These are phyloP conservation scores for Aspergillus luchuensis DNA, from an alignment of 2,329 filamentous ascomycete species.

Conservation along the genomic window DNA sequence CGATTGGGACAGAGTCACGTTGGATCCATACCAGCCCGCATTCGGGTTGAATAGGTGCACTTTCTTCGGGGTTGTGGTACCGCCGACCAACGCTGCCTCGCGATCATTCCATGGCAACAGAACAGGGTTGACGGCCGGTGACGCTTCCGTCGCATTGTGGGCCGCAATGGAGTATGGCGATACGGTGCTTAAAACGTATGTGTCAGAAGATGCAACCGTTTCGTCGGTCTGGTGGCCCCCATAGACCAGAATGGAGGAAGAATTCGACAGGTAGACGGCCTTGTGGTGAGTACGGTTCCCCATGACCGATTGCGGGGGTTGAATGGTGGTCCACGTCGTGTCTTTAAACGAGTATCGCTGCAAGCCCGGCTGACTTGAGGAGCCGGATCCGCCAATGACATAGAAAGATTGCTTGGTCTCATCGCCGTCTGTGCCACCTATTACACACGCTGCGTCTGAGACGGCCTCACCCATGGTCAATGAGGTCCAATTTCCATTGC, in stretches of 20 bases:
- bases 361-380: conserved; percentile 68
- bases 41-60: conserved; percentile 71
- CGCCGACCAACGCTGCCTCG: conserved; percentile 74
- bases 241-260: conserved; percentile 76
- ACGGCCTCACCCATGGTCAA: conserved; percentile 69
- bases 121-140: conserved; percentile 68
- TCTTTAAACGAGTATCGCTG: conserved; percentile 66
- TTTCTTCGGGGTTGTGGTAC: conserved; percentile 63
- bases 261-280: conserved; percentile 70
- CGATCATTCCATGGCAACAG: conserved; percentile 73
- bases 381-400: conserved; percentile 74
- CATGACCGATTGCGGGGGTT: conserved; percentile 55
- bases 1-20: conserved; percentile 63
- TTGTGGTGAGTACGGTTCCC: conserved; percentile 74
- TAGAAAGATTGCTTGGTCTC: conserved; percentile 67
- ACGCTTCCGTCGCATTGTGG: conserved; percentile 58
- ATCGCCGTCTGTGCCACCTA: conserved; percentile 62
- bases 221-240: conserved; percentile 69
- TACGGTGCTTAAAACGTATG: conserved; percentile 70
- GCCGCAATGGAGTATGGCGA: conserved; percentile 66
- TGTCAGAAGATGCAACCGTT: conserved; percentile 65
- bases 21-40: conserved; percentile 68
- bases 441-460: conserved; percentile 75
- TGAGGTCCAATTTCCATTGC: conserved; percentile 71
- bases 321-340: conserved; percentile 61